These are phyloP conservation scores for Haematococcus sp. DNA, from an alignment of 139 green algal species.

Conservation along the genomic window DNA sequence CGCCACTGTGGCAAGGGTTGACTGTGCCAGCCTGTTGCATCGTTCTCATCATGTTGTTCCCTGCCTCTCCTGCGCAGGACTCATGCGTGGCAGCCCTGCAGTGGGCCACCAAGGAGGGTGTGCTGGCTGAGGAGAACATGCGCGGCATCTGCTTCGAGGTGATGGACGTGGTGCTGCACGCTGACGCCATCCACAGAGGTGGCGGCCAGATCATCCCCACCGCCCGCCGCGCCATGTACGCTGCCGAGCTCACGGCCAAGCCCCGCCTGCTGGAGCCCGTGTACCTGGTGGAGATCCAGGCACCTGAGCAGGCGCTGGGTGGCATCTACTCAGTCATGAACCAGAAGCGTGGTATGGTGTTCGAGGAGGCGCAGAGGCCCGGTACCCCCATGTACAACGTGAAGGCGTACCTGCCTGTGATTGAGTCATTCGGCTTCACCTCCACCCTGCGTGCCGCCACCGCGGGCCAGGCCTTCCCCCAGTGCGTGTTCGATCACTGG, in stretches of 20 bases:
- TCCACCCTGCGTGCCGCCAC: slow-evolving; percentile 91
- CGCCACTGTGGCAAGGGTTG: neutral
- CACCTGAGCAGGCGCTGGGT: slow-evolving; percentile 80
- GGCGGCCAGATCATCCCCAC: slow-evolving; percentile 99
- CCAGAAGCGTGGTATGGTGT: slow-evolving; percentile 98
- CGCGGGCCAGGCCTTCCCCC: slow-evolving; percentile 96
- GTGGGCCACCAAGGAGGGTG: slow-evolving; percentile 98
- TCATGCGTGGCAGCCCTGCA: slow-evolving; percentile 94
- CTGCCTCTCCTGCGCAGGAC: slow-evolving; percentile 50
- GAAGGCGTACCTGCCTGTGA: slow-evolving; percentile 95
- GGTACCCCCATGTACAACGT: slow-evolving; percentile 99
- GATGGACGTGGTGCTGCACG: slow-evolving; percentile 95
- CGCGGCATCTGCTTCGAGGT: slow-evolving; percentile 92
- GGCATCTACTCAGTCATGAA: slow-evolving; percentile 85
- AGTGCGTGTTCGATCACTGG: slow-evolving; percentile 99
- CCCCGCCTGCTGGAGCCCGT: slow-evolving; percentile 94
- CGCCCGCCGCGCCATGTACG: slow-evolving; percentile 90
- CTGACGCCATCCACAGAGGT: slow-evolving; percentile 98
- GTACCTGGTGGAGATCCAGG: slow-evolving; percentile 99
- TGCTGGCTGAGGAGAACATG: slow-evolving; percentile 99
- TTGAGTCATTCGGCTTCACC: slow-evolving; percentile 99
- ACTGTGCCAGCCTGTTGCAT: neutral
- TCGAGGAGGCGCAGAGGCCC: slow-evolving; percentile 97
- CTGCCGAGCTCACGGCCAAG: slow-evolving; percentile 84
- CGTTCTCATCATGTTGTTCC: neutral